phyloP scores from a whole-genome alignment of 176 grass and related monocot genomes.

The Oryza glaberrima region DNA sequence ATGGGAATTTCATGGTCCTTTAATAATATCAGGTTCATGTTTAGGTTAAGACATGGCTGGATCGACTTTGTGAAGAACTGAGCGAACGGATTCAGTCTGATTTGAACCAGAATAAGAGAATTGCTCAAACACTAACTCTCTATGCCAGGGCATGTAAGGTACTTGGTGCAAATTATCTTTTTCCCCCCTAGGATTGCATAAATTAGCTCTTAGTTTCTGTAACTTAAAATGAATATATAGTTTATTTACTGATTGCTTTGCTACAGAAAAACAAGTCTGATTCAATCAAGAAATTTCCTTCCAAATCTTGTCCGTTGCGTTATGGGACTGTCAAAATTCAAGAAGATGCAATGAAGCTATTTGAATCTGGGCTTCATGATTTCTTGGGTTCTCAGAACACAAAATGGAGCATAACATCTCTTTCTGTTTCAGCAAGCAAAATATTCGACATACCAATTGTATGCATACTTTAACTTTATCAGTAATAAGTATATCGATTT shows the following conservation, averaged over 20 bases:
- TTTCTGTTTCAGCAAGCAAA: conserved; percentile 95
- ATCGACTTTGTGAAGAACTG: conserved; percentile 90
- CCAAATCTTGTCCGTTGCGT: conserved; percentile 87
- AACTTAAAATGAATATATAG: conserved; percentile 19
- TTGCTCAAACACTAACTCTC: conserved; percentile 78
- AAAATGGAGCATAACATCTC: conserved; percentile 86
- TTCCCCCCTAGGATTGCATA: not conserved
- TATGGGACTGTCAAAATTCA: conserved; percentile 91
- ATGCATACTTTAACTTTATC: conserved; percentile 38
- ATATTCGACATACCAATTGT: conserved; percentile 82
- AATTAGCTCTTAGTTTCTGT: not conserved
- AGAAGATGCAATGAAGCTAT: conserved; percentile 94
- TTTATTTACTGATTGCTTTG: conserved; percentile 7
- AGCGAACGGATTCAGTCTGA: conserved; percentile 88
- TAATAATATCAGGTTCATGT: conserved; percentile 6
- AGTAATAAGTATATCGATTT: not conserved
- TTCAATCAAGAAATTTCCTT: conserved; percentile 79
- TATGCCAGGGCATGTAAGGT: conserved; percentile 86
- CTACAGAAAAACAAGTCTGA: conserved; percentile 57
- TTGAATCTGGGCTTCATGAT: conserved; percentile 73
- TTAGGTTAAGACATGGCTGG: conserved; percentile 85
- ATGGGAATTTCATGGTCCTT: not conserved
- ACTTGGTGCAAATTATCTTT: conserved; percentile 27
- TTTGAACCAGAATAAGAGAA: conserved; percentile 84
- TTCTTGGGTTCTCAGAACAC: conserved; percentile 78